Evolutionary conservation across 192 early-diverging fungal genomes (phyloP).

Genomic region (Entomortierella beljakovae): DNA sequence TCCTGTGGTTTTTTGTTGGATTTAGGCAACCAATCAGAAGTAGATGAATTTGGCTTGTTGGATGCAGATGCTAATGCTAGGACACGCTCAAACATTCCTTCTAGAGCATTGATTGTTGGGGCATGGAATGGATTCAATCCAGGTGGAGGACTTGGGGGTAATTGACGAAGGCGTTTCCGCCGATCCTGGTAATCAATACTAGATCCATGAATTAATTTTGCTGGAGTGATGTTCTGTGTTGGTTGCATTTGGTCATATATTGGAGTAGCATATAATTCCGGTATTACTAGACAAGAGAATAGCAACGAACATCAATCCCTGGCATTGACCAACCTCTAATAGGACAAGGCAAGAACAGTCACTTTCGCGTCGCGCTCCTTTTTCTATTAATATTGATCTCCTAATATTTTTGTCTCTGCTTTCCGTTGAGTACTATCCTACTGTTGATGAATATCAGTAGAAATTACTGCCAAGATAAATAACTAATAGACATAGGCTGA

Average conservation of each 20-base stretch:
- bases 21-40: not conserved
- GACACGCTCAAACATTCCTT: slow-evolving; percentile 49
- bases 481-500: no score
- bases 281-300: no score
- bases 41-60: not conserved
- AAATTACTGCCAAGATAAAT: no score
- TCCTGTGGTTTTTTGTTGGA: slow-evolving; percentile 22
- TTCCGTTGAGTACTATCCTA: no score
- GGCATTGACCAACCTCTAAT: no score
- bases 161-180: slow-evolving; percentile 10
- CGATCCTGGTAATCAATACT: slow-evolving; percentile 38
- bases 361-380: no score
- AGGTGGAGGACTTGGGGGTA: slow-evolving; percentile 15
- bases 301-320: no score
- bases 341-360: no score
- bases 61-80: slow-evolving; percentile 19
- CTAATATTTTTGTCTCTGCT: no score
- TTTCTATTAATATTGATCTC: no score
- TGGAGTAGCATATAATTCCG: no score
- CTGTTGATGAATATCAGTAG: no score
- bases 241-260: not conserved
- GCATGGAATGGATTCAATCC: slow-evolving; percentile 46
- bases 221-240: not conserved
- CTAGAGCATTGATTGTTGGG: slow-evolving; percentile 23
- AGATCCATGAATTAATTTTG: slow-evolving; percentile 17